phyloP scores from a whole-genome alignment of 1,284 basidiomycete species.

The Moesziomyces sp. region DNA sequence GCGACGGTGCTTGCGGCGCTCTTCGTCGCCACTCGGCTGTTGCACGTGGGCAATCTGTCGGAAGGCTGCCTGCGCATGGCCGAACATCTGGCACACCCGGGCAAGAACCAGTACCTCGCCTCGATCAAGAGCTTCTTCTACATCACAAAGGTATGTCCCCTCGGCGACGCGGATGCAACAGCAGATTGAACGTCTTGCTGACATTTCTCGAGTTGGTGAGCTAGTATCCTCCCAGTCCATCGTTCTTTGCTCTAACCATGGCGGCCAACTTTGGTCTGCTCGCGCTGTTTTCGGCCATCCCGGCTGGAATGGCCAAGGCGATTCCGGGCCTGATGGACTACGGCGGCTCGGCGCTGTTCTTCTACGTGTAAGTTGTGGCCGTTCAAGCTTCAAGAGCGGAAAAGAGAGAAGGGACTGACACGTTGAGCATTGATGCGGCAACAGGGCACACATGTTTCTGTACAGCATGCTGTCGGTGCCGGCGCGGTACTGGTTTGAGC shows the following conservation, averaged over 20 bases:
- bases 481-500: constrained; percentile 28
- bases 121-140: constrained; percentile 51
- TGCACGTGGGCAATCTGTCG: constrained; percentile 55
- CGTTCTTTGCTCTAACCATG: constrained; percentile 49
- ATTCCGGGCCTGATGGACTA: constrained; percentile 39
- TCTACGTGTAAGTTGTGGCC: constrained; percentile 42
- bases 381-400: background rate
- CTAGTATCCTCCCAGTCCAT: constrained; percentile 50
- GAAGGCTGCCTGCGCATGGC: constrained; percentile 49
- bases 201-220: background rate
- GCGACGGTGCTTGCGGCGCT: constrained; percentile 30
- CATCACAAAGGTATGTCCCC: constrained; percentile 43
- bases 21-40: constrained; percentile 47
- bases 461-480: constrained; percentile 34
- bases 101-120: constrained; percentile 48
- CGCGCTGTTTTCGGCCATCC: constrained; percentile 42
- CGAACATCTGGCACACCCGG: constrained; percentile 14
- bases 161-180: too few relatives aligned
- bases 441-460: constrained; percentile 31
- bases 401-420: too few relatives aligned
- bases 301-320: constrained; percentile 2
- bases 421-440: background rate
- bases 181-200: too few relatives aligned
- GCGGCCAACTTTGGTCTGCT: constrained; percentile 48
- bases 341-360: constrained; percentile 54